Evolutionary conservation across 2,329 filamentous ascomycete genomes (phyloP).

Genomic region (Paecilomyces fulvus): DNA sequence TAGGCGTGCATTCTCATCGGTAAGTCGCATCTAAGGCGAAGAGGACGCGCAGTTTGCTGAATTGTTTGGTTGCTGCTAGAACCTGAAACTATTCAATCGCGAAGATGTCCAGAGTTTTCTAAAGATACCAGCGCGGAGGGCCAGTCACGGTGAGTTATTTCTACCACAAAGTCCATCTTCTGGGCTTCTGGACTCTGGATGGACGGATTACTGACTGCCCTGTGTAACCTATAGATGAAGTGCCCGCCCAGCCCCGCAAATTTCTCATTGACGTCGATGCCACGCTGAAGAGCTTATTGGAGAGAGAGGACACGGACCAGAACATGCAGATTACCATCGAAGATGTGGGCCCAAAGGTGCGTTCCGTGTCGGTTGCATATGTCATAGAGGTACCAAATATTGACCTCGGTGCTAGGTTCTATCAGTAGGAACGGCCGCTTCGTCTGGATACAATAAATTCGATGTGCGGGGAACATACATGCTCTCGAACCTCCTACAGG

Average conservation of each 20-base stretch:
- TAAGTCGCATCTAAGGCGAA: slow-evolving; percentile 26
- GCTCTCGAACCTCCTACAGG: slow-evolving; percentile 92
- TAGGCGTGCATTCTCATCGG: slow-evolving; percentile 49
- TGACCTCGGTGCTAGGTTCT: slow-evolving; percentile 53
- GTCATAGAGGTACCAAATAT: slow-evolving; percentile 2
- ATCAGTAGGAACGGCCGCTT: slow-evolving; percentile 73
- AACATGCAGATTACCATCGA: slow-evolving; percentile 99
- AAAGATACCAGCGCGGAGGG: slow-evolving; percentile 28
- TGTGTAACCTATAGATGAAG: slow-evolving; percentile 54
- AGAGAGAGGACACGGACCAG: slow-evolving; percentile 83
- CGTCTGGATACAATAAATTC: slow-evolving; percentile 76
- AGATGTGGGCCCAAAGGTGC: slow-evolving; percentile 81
- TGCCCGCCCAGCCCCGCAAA: slow-evolving; percentile 58
- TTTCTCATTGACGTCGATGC: slow-evolving; percentile 82
- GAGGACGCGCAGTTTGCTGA: slow-evolving; percentile 5
- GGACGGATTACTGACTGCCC: slow-evolving; percentile 4
- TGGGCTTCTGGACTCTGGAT: neutral
- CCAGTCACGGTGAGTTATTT: slow-evolving; percentile 34
- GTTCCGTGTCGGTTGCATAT: neutral
- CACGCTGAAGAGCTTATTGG: slow-evolving; percentile 69
- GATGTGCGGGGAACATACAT: slow-evolving; percentile 95
- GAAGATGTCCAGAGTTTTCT: slow-evolving; percentile 27
- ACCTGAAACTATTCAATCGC: slow-evolving; percentile 27
- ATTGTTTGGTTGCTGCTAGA: slow-evolving; percentile 16
- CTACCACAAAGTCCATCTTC: neutral